phyloP scores from a whole-genome alignment of 2,329 filamentous ascomycete genomes.

The Xylaria sp. region DNA sequence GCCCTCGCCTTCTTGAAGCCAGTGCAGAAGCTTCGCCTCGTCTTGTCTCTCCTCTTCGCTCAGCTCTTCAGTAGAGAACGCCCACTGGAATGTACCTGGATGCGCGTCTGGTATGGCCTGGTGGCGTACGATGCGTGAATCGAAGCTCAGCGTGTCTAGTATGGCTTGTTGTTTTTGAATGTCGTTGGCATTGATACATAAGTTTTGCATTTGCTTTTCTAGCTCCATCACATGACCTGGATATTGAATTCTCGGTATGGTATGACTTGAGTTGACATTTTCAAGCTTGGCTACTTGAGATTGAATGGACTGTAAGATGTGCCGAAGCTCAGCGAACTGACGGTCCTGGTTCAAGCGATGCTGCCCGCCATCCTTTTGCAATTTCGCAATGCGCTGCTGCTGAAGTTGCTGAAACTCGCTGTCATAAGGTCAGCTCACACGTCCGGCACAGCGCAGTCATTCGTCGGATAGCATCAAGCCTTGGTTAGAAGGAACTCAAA shows the following conservation, averaged over 20 bases:
- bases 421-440: constrained; percentile 8
- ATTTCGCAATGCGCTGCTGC: constrained; percentile 27
- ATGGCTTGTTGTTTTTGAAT: constrained; percentile 40
- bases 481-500: neutral
- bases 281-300: constrained; percentile 26
- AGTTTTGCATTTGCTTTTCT: constrained; percentile 27
- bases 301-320: constrained; percentile 29
- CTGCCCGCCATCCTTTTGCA: constrained; percentile 28
- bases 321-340: constrained; percentile 30
- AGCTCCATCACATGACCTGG: constrained; percentile 26
- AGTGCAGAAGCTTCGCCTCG: constrained; percentile 30
- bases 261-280: constrained; percentile 2
- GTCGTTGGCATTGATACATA: constrained; percentile 30
- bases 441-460: neutral
- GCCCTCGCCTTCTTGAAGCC: constrained; percentile 43
- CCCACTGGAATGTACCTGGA: constrained; percentile 37
- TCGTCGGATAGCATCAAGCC: constrained; percentile 1
- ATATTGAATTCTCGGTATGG: constrained; percentile 9
- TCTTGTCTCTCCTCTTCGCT: constrained; percentile 7
- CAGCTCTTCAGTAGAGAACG: constrained; percentile 26
- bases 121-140: constrained; percentile 28
- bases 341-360: constrained; percentile 31
- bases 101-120: constrained; percentile 37
- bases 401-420: constrained; percentile 29
- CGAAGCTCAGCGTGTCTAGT: constrained; percentile 34